These are phyloP conservation scores for Symbiotaphrina buchneri DNA, from an alignment of 495 filamentous ascomycete species.

Conservation along the genomic window DNA sequence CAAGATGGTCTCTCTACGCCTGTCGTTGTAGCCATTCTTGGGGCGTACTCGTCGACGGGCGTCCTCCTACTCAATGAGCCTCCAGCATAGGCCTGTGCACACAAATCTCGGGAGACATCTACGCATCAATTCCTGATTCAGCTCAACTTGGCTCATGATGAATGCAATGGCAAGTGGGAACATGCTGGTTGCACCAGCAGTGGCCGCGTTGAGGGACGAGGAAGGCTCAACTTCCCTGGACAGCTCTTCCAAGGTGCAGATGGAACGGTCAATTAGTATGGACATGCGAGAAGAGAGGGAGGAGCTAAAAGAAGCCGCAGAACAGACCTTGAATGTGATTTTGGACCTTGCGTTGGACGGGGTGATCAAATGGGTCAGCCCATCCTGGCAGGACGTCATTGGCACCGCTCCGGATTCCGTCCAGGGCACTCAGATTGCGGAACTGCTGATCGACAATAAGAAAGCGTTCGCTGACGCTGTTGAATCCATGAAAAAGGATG, in stretches of 20 bases:
- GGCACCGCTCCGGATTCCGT: conserved; percentile 55
- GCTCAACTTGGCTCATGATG: no score
- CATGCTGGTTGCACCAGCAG: no score
- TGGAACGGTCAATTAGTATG: conserved; percentile 33
- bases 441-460: conserved; percentile 58
- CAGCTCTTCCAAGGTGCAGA: not conserved
- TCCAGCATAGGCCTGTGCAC: no score
- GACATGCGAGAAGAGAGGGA: conserved; percentile 63
- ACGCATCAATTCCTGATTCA: no score
- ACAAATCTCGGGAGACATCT: no score
- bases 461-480: conserved; percentile 59
- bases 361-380: conserved; percentile 81
- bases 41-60: no score
- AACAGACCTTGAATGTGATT: conserved; percentile 90
- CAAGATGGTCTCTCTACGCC: no score
- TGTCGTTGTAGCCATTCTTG: no score
- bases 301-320: conserved; percentile 83
- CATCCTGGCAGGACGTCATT: conserved; percentile 88
- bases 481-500: conserved; percentile 78
- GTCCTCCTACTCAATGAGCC: no score
- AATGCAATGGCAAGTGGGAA: no score
- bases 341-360: conserved; percentile 78
- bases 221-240: not conserved
- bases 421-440: conserved; percentile 52
- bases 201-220: not conserved